Base-by-base conservation (phyloP, 2,329 filamentous ascomycete species). In the Plectosphaerella plurivora region DNA sequence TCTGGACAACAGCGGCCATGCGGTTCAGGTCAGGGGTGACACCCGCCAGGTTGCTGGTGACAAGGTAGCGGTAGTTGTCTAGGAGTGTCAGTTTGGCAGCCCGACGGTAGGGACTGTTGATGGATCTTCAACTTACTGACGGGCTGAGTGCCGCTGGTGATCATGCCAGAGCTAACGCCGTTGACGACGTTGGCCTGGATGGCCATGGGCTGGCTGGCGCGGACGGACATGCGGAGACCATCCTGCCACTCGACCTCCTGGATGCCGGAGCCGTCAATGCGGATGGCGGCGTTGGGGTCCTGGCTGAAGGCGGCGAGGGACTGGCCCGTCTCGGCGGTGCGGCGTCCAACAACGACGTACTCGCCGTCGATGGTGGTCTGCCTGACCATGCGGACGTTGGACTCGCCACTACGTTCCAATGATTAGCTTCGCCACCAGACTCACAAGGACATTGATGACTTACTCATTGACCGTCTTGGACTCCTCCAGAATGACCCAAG, bases 21-120 rank as follows among this genome's bases (percentile, higher is more conserved):
- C 16, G 25, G 51, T 60, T 60, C 46, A 60, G 57, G 42, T 53
- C 52, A 14, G 57, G 51, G 12, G 48, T 42, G 5, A 60, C 58
- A 24, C 57, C 58, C 5, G 57, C 58, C 24, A 60, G 45, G 46
- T 56, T 60, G 39, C 55, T 59, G 25, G 57, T 59, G 22, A 60
- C 58, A 20, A 59, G 57, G n/a, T 60, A 60, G 11, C 58, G 53
- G 46, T 56, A 60, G 51, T 60, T 59, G 51, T 60, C 58, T 60
- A 16, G 33, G 14, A 12, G 24, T 2, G 25, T 39, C 25, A 16
- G 45, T 6, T 4, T 35, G 1, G 5, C 5, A 8, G 25, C 7
- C 24, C 5, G 15, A 28, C 12, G n/a, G 5, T 4, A 15, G 1
- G 18, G 18, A 37, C 2, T 25, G 8, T 11, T 7, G 39, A 12